A percentile compares a stretch with the other conserved stretches of the same genome.
phyloP scores from a whole-genome alignment of 2,329 filamentous ascomycete species.

The Fusarium decemcellulare region DNA sequence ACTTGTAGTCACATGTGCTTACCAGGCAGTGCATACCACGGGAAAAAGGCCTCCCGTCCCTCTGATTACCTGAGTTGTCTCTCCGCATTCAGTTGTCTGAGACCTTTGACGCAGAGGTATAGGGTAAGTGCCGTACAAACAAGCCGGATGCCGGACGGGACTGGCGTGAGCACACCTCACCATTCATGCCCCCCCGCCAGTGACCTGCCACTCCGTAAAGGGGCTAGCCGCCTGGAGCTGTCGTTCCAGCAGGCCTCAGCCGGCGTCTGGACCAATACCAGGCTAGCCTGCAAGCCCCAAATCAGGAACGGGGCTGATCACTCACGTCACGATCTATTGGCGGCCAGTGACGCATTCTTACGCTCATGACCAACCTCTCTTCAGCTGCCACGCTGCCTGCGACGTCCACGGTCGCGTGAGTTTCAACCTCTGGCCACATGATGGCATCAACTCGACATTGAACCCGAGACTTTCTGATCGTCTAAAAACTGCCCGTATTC shows the following conservation, averaged over 20 bases:
- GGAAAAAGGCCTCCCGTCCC: background rate
- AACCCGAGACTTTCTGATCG: background rate
- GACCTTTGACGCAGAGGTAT: constrained; percentile 19
- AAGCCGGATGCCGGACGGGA: constrained; percentile 6
- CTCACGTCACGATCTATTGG: constrained; percentile 42
- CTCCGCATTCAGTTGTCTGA: constrained; percentile 10
- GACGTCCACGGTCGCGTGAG: constrained; percentile 42
- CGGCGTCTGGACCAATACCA: constrained; percentile 1
- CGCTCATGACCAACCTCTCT: constrained; percentile 36
- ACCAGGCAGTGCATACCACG: background rate
- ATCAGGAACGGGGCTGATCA: constrained; percentile 40
- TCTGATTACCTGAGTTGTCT: background rate
- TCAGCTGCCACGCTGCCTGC: constrained; percentile 42
- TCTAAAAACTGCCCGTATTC: background rate
- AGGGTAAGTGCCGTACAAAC: constrained; percentile 35
- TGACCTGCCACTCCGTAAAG: constrained; percentile 5
- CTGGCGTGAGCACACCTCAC: background rate
- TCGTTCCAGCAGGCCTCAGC: background rate
- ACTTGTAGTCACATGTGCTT: background rate
- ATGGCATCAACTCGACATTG: constrained; percentile 29
- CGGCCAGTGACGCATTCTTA: constrained; percentile 45
- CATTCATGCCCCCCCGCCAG: background rate
- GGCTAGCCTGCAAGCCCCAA: constrained; percentile 20
- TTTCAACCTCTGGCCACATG: constrained; percentile 40
- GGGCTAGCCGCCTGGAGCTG: constrained; percentile 4